Evolutionary conservation across 1,284 basidiomycete genomes (phyloP), one percentile per base, ranked within the genome.

Genomic region (Ceratobasidium sp.): DNA sequence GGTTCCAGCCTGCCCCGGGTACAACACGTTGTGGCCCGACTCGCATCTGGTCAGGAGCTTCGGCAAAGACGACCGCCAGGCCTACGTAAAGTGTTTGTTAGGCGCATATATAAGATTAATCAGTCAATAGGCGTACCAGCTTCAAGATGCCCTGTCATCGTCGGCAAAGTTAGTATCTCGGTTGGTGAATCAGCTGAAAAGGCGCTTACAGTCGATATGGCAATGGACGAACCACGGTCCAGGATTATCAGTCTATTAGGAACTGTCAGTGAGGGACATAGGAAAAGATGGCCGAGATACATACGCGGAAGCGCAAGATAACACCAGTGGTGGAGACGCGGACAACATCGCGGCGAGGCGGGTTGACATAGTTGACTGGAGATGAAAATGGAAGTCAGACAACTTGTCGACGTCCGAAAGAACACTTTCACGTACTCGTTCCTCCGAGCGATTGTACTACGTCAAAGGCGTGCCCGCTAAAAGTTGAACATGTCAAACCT

Each of bases 331-430:
- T 56, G 19, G 66, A 71, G n/a, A 71, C 66, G n/a, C 66, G 54
- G n/a, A 71, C 66, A 15, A 71, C 66, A 48, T 71, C 66, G 50
- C 65, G 65, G 29, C 54, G 66, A 59, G 66, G 66, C 45, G 66
- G 66, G 27, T 59, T 71, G 15, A 71, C 54, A 27, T 69, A 71
- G 54, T 71, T 71, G 53, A 71, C 66, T 59, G n/a, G 9, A 19
- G 24, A 44, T 7, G 17, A 27, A 44, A 45, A 45, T 3, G 11
- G 44, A 4, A 24, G 41, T 24, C 51, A 9, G 36, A 14, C 24
- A 54, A 19, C 17, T 27, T n/a, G 14, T 41, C 17, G 14, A 44
- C 17, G 36, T 7, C 17, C 27, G n/a, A 57, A 5, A 36, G 4
- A 29, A 1, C 29, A 44, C 24, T 53, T 1, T 31, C 14, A 71